Conservation (phyloP, 108 stramenopile genomes). For the Schizochytrium sp. region DNA sequence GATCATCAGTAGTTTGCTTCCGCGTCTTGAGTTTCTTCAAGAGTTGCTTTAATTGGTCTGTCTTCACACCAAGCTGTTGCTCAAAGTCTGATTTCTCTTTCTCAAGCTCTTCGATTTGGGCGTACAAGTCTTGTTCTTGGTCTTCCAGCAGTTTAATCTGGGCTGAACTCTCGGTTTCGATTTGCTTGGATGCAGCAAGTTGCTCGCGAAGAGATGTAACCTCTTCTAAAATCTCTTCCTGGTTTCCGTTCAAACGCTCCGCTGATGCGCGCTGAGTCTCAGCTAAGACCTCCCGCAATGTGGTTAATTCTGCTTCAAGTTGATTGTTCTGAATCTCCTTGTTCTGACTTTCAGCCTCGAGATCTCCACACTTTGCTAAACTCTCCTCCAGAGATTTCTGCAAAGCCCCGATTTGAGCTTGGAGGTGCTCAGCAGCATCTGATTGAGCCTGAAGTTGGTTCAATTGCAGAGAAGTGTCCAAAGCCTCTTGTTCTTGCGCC, state of each 20-base stretch:
- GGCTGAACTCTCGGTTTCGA: neutral
- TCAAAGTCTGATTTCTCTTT: neutral
- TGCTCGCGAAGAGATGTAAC: neutral
- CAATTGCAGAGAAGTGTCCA: neutral
- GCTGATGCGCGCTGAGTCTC: too few relatives aligned
- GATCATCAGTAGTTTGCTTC: too few relatives aligned
- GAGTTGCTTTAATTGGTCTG: too few relatives aligned
- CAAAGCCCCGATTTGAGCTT: neutral
- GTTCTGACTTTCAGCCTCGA: too few relatives aligned
- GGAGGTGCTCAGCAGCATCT: neutral
- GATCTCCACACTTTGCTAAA: too few relatives aligned
- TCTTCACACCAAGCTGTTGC: too few relatives aligned
- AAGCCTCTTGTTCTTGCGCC: slow-evolving; percentile 1
- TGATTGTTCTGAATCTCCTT: neutral
- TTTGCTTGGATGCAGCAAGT: neutral
- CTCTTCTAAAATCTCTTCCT: neutral
- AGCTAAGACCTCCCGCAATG: neutral
- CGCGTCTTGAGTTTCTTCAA: too few relatives aligned
- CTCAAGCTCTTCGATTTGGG: neutral
- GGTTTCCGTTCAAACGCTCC: neutral
- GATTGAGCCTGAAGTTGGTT: neutral
- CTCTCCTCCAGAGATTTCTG: too few relatives aligned
- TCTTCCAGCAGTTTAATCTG: neutral
- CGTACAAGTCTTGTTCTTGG: neutral
- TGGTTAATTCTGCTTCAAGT: neutral